phyloP scores from a whole-genome alignment of 2,329 filamentous ascomycete species.

The Cercospora sp. region DNA sequence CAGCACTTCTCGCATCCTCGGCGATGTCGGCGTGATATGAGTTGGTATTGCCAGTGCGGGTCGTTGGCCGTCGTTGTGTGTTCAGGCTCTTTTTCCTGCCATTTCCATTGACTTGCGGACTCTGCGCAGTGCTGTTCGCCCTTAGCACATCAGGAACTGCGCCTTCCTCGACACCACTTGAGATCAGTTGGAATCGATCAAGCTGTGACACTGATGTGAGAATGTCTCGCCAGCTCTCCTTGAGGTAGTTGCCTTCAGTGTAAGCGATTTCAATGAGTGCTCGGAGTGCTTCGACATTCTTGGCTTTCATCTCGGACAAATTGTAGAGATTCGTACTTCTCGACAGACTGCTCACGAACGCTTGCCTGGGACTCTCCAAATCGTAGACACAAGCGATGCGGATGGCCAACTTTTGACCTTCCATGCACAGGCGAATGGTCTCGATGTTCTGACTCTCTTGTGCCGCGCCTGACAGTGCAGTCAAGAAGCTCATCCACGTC shows the following conservation, averaged over 20 bases:
- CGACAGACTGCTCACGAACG: constrained; percentile 88
- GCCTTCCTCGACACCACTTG: constrained; percentile 89
- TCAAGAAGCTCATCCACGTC: constrained; percentile 99
- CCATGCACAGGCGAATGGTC: constrained; percentile 86
- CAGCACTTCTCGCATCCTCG: constrained; percentile 85
- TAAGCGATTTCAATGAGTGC: constrained; percentile 88
- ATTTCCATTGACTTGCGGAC: constrained; percentile 19
- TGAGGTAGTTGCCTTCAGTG: constrained; percentile 85
- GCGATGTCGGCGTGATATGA: constrained; percentile 75
- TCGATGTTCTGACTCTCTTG: constrained; percentile 92
- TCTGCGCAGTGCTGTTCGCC: constrained; percentile 44
- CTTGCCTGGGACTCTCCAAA: constrained; percentile 86
- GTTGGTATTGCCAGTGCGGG: constrained; percentile 43
- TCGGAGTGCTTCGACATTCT: constrained; percentile 94
- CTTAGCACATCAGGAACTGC: constrained; percentile 89
- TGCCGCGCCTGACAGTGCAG: constrained; percentile 86
- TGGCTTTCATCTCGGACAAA: constrained; percentile 88
- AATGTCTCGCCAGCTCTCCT: constrained; percentile 92
- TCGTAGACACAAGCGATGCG: constrained; percentile 93
- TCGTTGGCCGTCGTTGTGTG: constrained; percentile 54
- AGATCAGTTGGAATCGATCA: constrained; percentile 91
- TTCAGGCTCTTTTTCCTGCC: constrained; percentile 51
- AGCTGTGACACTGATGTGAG: constrained; percentile 94
- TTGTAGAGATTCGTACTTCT: constrained; percentile 97
- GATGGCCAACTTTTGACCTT: constrained; percentile 92